Evolutionary conservation across 2,329 filamentous ascomycete species (phyloP).

Genomic region (Sclerotinia minor): DNA sequence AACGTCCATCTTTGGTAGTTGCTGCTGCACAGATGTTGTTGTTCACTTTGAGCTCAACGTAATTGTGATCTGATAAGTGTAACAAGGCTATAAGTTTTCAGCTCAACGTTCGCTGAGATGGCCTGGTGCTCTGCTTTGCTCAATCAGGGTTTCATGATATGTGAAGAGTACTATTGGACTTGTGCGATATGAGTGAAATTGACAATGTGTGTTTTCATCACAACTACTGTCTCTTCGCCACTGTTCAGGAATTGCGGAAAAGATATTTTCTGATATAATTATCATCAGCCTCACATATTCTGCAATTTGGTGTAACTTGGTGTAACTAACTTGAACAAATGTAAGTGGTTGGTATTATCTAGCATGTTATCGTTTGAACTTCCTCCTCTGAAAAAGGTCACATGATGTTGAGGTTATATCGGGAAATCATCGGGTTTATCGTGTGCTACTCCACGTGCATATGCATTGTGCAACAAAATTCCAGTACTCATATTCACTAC

Average conservation of each 20-base stretch:
- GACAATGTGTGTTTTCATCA: slow-evolving; percentile 1
- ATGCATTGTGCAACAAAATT: too few species aligned
- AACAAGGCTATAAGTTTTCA: slow-evolving; percentile 11
- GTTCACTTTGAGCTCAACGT: neutral
- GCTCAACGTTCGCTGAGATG: slow-evolving; percentile 18
- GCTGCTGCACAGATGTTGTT: neutral
- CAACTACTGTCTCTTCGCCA: neutral
- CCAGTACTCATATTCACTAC: too few species aligned
- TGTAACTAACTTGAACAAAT: neutral
- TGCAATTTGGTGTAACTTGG: neutral
- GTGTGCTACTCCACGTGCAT: too few species aligned
- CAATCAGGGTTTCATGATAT: slow-evolving; percentile 12
- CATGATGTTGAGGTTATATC: neutral
- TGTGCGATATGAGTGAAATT: neutral
- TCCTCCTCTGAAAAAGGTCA: neutral
- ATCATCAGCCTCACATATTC: slow-evolving; percentile 22
- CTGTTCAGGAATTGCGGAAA: neutral
- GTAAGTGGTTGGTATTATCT: slow-evolving; percentile 8
- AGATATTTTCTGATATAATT: neutral
- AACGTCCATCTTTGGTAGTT: slow-evolving; percentile 50
- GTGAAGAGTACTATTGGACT: neutral
- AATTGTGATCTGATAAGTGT: neutral
- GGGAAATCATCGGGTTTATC: neutral
- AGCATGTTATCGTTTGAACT: neutral
- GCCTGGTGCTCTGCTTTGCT: neutral